These are phyloP conservation scores for Microcyclosporella mali DNA, from an alignment of 2,329 filamentous ascomycete genomes.

Conservation along the genomic window DNA sequence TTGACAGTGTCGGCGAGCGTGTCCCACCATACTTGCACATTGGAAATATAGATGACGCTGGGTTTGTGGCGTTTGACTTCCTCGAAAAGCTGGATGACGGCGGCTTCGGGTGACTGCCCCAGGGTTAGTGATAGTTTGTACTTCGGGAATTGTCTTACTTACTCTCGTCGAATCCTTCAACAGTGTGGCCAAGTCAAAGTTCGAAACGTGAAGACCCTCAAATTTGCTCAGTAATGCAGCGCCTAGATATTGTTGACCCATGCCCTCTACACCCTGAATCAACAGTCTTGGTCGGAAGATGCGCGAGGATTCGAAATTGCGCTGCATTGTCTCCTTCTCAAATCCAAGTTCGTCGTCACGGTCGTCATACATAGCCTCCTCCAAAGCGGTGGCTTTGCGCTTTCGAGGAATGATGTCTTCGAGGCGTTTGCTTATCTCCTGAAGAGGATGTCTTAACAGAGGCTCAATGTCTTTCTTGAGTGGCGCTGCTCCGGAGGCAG, in stretches of 20 bases:
- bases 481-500: conserved; percentile 74
- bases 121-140: conserved; percentile 7
- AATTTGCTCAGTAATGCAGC: conserved; percentile 83
- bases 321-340: conserved; percentile 67
- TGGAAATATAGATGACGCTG: conserved; percentile 89
- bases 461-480: conserved; percentile 76
- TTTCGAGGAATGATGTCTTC: conserved; percentile 74
- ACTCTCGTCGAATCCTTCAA: conserved; percentile 72
- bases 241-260: conserved; percentile 89
- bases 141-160: conserved; percentile 31
- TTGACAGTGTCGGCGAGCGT: conserved; percentile 60
- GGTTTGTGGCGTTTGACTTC: conserved; percentile 93
- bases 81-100: conserved; percentile 81
- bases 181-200: conserved; percentile 83
- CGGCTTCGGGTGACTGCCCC: conserved; percentile 64
- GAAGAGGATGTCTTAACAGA: conserved; percentile 66
- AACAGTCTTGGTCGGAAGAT: conserved; percentile 84
- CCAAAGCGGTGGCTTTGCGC: conserved; percentile 80
- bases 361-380: conserved; percentile 91
- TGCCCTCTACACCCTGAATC: conserved; percentile 73
- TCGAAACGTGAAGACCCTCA: conserved; percentile 89
- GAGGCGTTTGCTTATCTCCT: conserved; percentile 55
- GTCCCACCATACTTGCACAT: conserved; percentile 80
- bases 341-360: conserved; percentile 79
- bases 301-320: conserved; percentile 72